Conservation (phyloP, 805 yeast genomes). For the Diddensiella transvaalensis region DNA sequence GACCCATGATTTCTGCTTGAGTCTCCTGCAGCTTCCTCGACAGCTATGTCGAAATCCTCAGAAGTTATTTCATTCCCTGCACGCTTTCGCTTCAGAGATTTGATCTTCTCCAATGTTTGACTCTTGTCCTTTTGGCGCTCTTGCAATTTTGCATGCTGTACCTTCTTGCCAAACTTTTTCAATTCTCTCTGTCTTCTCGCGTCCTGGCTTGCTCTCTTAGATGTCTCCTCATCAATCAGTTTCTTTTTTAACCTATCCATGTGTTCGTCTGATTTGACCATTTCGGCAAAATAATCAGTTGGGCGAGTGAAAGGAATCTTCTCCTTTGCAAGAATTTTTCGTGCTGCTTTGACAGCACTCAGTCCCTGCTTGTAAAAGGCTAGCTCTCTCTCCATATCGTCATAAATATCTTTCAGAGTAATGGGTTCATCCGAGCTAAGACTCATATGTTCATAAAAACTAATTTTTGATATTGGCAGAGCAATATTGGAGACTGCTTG, state of each 20-base stretch:
- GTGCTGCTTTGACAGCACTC: conserved; percentile 72
- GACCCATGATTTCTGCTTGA: conserved; percentile 40
- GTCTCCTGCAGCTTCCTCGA: conserved; percentile 81
- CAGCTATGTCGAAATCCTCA: conserved; percentile 79
- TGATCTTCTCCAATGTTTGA: conserved; percentile 85
- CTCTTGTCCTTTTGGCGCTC: conserved; percentile 90
- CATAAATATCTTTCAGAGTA: conserved; percentile 77
- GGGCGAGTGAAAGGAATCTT: conserved; percentile 91
- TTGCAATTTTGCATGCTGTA: conserved; percentile 88
- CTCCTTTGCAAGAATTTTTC: conserved; percentile 57
- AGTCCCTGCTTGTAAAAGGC: conserved; percentile 94
- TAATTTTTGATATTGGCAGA: conserved; percentile 56
- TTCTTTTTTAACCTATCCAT: conserved; percentile 89
- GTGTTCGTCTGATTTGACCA: conserved; percentile 97
- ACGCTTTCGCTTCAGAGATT: conserved; percentile 86
- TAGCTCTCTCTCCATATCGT: conserved; percentile 92
- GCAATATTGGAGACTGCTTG: conserved; percentile 31
- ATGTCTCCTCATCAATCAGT: conserved; percentile 64
- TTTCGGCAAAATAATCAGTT: conserved; percentile 93
- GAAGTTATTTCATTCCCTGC: conserved; percentile 65
- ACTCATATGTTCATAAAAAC: conserved; percentile 82
- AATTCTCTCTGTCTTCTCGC: conserved; percentile 91
- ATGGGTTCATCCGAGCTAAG: conserved; percentile 58
- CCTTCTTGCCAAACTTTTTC: conserved; percentile 97
- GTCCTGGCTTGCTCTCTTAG: conserved; percentile 83